Percentiles rank a stretch among this genome's conserved stretches.
phyloP scores from a whole-genome alignment of 768 basidiomycete genomes.

The Gyrodon lividus region DNA sequence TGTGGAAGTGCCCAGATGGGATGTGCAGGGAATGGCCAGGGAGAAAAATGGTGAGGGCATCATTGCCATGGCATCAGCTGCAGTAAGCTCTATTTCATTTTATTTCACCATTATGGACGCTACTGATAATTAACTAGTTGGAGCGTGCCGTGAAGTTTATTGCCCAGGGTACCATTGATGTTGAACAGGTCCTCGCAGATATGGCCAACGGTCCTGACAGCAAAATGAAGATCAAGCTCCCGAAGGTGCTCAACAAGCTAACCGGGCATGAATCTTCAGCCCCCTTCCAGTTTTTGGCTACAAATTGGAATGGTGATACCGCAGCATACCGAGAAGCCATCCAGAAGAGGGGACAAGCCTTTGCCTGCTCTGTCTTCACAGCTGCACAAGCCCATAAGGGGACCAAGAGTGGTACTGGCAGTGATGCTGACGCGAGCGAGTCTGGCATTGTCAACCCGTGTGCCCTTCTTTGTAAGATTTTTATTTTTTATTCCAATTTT shows the following conservation, averaged over 20 bases:
- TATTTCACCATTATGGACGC: too few species aligned
- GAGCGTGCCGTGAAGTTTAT: constrained; percentile 3
- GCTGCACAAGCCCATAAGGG: too few species aligned
- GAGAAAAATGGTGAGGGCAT: constrained; percentile 1
- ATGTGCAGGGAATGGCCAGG: too few species aligned
- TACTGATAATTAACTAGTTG: constrained; percentile 3
- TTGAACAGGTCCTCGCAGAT: neutral
- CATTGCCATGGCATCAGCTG: constrained; percentile 1
- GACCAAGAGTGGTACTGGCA: too few species aligned
- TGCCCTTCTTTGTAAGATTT: too few species aligned
- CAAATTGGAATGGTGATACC: neutral
- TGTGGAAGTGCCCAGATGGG: too few species aligned
- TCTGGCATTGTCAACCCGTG: too few species aligned
- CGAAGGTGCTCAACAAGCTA: constrained; percentile 5
- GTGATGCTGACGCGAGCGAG: too few species aligned
- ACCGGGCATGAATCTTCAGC: neutral
- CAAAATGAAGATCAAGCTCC: neutral
- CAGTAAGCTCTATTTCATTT: neutral
- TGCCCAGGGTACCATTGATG: neutral
- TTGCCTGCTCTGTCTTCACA: too few species aligned
- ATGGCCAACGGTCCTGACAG: neutral
- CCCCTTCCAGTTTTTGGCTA: neutral
- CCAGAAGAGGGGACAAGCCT: too few species aligned
- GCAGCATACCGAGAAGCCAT: too few species aligned
- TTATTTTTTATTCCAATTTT: too few species aligned